phyloP scores from a whole-genome alignment of 164 flowering plant species.

The Annona cherimola region DNA sequence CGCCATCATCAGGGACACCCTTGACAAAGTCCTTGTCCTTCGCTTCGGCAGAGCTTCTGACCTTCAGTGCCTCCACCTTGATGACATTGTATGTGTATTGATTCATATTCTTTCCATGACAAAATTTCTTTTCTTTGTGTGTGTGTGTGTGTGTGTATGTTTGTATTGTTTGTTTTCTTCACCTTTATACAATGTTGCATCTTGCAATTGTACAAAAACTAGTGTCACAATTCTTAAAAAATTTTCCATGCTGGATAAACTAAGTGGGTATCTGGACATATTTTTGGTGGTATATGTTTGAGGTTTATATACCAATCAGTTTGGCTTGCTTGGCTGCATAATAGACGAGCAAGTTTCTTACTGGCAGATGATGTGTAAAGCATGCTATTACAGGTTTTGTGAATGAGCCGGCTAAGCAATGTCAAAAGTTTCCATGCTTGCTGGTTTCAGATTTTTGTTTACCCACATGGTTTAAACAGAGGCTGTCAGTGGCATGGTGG shows the following conservation, averaged over 20 bases:
- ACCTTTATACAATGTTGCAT: too few species aligned
- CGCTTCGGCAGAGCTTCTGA: slow-evolving; percentile 86
- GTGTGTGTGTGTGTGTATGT: neutral
- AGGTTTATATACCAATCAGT: too few species aligned
- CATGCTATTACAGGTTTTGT: too few species aligned
- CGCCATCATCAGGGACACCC: slow-evolving; percentile 72
- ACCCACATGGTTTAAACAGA: neutral
- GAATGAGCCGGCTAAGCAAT: too few species aligned
- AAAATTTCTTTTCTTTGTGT: neutral
- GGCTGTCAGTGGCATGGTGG: neutral
- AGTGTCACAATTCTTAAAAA: neutral
- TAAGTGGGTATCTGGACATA: too few species aligned
- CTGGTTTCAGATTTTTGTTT: neutral
- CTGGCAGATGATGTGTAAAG: too few species aligned
- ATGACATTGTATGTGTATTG: slow-evolving; percentile 51
- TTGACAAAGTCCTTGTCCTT: slow-evolving; percentile 90
- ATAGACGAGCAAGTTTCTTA: too few species aligned
- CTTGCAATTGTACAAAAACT: neutral
- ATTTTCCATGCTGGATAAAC: neutral
- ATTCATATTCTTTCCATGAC: neutral
- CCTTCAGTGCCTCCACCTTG: slow-evolving; percentile 74
- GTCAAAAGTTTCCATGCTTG: neutral
- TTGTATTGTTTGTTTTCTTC: neutral
- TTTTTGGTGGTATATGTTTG: too few species aligned
- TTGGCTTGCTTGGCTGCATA: too few species aligned